These are phyloP conservation scores for Leptographium lundbergii DNA, from an alignment of 2,329 filamentous ascomycete genomes.

Conservation along the genomic window DNA sequence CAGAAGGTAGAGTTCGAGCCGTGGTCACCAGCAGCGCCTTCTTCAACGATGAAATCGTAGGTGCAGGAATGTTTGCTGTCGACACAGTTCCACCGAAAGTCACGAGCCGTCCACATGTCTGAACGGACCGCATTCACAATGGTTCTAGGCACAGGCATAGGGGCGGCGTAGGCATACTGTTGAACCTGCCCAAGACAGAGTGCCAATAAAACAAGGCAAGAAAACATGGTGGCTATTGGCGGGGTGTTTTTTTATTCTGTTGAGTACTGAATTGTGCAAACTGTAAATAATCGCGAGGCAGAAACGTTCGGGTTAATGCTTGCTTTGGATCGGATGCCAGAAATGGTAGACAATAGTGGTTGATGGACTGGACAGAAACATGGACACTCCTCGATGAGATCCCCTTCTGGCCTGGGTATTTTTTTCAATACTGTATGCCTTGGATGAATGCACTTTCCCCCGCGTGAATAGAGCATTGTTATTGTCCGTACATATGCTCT, in stretches of 20 bases:
- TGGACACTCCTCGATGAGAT: neutral
- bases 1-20: constrained; percentile 2
- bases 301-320: neutral
- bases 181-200: constrained; percentile 4
- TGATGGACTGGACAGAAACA: neutral
- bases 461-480: too few relatives aligned
- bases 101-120: constrained; percentile 6
- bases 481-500: too few relatives aligned
- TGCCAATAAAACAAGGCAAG: neutral
- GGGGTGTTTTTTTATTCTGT: neutral
- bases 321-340: neutral
- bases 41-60: constrained; percentile 10
- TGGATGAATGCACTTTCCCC: neutral
- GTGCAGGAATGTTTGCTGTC: constrained; percentile 7
- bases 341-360: neutral
- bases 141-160: neutral
- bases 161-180: neutral
- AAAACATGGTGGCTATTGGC: constrained; percentile 9
- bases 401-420: neutral
- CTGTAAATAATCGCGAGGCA: neutral
- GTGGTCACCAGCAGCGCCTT: neutral
- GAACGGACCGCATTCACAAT: neutral
- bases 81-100: constrained; percentile 10
- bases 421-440: neutral
- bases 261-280: neutral